phyloP scores from a whole-genome alignment of 805 yeast genomes.

The Zygosaccharomyces gambellarensis region DNA sequence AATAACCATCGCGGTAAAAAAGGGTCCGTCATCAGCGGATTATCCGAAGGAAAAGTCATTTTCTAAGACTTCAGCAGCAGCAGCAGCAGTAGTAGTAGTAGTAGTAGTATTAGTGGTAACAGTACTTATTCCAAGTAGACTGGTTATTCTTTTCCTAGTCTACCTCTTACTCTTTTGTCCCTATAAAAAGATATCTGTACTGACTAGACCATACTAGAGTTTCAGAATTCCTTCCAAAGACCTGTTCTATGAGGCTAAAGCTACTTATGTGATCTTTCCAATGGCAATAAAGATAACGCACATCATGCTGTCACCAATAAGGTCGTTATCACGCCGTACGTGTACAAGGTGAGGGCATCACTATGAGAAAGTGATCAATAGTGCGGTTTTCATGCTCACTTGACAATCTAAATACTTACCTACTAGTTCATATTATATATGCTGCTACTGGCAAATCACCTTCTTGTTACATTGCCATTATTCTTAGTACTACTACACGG shows the following conservation, averaged over 20 bases:
- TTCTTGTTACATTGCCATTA: no score
- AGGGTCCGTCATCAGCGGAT: not conserved
- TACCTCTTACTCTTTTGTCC: no score
- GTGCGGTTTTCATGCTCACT: not conserved
- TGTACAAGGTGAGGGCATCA: not conserved
- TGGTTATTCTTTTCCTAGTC: no score
- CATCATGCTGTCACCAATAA: not conserved
- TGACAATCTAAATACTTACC: not conserved
- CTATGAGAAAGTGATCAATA: not conserved
- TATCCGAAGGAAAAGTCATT: not conserved
- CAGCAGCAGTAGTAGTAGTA: not conserved
- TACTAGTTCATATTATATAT: no score
- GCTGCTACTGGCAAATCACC: no score
- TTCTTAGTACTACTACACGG: no score
- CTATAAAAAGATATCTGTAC: not conserved
- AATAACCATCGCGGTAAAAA: constrained; percentile 32
- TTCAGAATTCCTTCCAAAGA: not conserved
- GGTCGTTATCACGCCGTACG: constrained; percentile 2
- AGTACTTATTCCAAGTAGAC: no score
- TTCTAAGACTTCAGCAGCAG: not conserved
- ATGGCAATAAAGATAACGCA: not conserved
- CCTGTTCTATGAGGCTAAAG: not conserved
- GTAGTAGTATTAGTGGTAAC: not conserved
- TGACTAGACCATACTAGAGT: not conserved
- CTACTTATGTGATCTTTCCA: not conserved